Conservation (phyloP, 1,284 basidiomycete genomes). For the Cryptococcus sp. region DNA sequence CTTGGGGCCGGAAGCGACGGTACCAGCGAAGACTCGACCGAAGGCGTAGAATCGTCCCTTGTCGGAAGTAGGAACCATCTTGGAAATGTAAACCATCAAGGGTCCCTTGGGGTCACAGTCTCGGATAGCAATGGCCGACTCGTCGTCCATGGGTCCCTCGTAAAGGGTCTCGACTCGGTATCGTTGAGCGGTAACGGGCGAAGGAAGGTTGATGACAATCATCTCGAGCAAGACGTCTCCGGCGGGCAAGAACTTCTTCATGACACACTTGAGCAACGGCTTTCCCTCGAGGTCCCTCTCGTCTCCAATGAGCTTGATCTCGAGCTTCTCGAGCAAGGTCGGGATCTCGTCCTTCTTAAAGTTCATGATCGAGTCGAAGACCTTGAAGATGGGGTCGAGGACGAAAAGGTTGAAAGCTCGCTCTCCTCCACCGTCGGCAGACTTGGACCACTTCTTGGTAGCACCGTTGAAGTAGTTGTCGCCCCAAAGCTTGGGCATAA, state of each 20-base stretch:
- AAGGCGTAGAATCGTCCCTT: constrained; percentile 99
- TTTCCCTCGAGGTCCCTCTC: constrained; percentile 97
- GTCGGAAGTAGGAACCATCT: constrained; percentile 99
- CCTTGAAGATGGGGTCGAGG: constrained; percentile 97
- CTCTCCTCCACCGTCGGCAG: constrained; percentile 78
- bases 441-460: constrained; percentile 95
- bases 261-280: constrained; percentile 92
- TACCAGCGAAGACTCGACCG: constrained; percentile 99
- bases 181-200: constrained; percentile 90
- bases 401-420: constrained; percentile 95
- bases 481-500: constrained; percentile 98
- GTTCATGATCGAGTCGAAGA: constrained; percentile 99
- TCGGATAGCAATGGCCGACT: constrained; percentile 96
- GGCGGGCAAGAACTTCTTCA: constrained; percentile 99
- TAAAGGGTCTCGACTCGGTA: constrained; percentile 99
- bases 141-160: constrained; percentile 99
- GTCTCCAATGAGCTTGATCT: constrained; percentile 80
- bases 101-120: constrained; percentile 97
- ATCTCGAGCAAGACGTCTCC: constrained; percentile 99
- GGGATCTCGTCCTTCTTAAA: constrained; percentile 92
- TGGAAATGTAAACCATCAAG: constrained; percentile 97
- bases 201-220: constrained; percentile 99
- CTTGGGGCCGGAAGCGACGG: constrained; percentile 94
- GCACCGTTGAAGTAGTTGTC: constrained; percentile 99
- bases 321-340: constrained; percentile 93